phyloP scores from a whole-genome alignment of 31 red algal genomes.

The Bonnemaisonia californica region DNA sequence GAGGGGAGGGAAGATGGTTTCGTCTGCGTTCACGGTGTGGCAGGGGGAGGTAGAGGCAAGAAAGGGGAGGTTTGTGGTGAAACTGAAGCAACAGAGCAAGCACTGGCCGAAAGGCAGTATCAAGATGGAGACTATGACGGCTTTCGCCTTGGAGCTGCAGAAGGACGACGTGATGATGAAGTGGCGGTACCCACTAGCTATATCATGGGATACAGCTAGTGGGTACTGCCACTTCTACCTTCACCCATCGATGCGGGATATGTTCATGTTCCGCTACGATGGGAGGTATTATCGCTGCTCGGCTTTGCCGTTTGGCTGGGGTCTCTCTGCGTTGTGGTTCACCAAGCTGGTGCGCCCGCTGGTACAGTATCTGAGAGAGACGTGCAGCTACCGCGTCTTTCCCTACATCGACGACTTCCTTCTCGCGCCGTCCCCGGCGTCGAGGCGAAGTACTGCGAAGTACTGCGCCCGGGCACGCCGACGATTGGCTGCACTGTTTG shows the following conservation, averaged over 20 bases:
- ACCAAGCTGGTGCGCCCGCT: too few relatives aligned
- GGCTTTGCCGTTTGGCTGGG: constrained; percentile 20
- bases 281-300: too few relatives aligned
- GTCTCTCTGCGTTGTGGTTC: background rate
- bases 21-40: constrained; percentile 1
- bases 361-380: too few relatives aligned
- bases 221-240: constrained; percentile 12
- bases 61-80: constrained; percentile 13
- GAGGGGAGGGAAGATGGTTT: constrained; percentile 4
- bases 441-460: too few relatives aligned
- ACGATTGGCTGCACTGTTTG: background rate
- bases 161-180: background rate
- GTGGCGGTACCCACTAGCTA: too few relatives aligned
- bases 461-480: background rate
- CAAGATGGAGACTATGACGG: constrained; percentile 6
- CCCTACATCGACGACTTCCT: too few relatives aligned
- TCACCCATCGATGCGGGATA: background rate
- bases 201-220: too few relatives aligned
- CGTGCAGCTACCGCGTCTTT: too few relatives aligned
- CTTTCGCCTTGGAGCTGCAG: constrained; percentile 2
- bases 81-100: constrained; percentile 10
- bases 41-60: background rate
- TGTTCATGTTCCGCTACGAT: background rate
- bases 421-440: background rate
- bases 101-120: constrained; percentile 5